Base-by-base conservation (phyloP, 345 rosid species). In the Raphanus sativus region DNA sequence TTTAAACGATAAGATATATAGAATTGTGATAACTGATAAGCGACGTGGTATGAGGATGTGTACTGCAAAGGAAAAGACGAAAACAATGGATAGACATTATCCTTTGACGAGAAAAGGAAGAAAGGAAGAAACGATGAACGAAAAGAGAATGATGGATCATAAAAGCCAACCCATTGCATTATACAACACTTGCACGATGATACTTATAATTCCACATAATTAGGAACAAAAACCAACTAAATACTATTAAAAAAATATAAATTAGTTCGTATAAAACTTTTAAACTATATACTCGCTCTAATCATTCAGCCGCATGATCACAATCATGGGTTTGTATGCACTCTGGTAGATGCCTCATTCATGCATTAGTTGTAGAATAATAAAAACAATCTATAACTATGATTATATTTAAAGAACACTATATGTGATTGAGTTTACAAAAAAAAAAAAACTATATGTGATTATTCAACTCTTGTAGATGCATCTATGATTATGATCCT, bases 81-180 rank as follows among this genome's bases (percentile, higher is more conserved):
- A 32, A 45, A 13, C 34, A 42, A 40, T 65, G 16, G 66, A 30
- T 74, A 26, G 59, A 60, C 26, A 75, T 75, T 67, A 75, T 75
- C 62, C 28, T 59, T 75, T 30, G 28, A 67, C 15, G 60, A 24
- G 6, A 56, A 21, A 54, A 54, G 24, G 11, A 60, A 9, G 4
- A 2, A 13, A 66, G 13, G 48, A 58, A 15, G 1, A 65, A 55
- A 28, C 1, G 21, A 34, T 7, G 34, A 54, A 25, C 16, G 48
- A 40, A 75, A 67, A 42, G 72, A 66, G 33, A 67, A 29, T 30
- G 69, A 62, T 69, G 52, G 69, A 75, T 59, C 73, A 45, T 45
- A 75, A 75, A 75, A 68, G 79, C 74, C 79, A 76, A 75, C 67
- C 59, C 59, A 56, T 75, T 40, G 58, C 48, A 52, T 62, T 64